Conservation (phyloP, 1,139 yeast genomes). For the Taiozyma sp. region DNA sequence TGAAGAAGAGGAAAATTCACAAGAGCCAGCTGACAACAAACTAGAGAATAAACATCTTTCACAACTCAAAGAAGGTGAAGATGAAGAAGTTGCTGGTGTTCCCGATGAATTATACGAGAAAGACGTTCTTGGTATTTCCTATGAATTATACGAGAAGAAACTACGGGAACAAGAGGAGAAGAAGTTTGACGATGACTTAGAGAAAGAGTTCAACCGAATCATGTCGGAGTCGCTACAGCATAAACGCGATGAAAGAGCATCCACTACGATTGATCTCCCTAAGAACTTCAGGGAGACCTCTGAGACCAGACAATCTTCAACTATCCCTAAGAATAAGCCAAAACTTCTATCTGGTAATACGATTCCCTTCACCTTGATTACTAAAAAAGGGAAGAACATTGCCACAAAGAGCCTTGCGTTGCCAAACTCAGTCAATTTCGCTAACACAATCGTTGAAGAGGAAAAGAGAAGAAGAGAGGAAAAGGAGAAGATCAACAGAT, state of each 20-base stretch:
- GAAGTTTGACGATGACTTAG: slow-evolving; percentile 47
- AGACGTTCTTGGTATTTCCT: slow-evolving; percentile 22
- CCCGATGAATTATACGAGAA: slow-evolving; percentile 32
- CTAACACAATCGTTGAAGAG: slow-evolving; percentile 35
- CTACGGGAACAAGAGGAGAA: slow-evolving; percentile 36
- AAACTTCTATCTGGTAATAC: slow-evolving; percentile 7
- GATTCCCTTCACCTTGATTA: slow-evolving; percentile 48
- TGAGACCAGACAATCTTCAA: background rate
- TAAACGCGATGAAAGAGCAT: slow-evolving; percentile 26
- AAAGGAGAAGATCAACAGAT: slow-evolving; percentile 32
- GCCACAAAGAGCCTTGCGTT: slow-evolving; percentile 40
- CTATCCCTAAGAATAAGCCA: background rate
- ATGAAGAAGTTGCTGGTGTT: slow-evolving; percentile 20
- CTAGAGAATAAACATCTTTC: slow-evolving; percentile 12
- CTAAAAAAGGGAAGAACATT: slow-evolving; percentile 45
- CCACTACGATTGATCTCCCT: slow-evolving; percentile 12
- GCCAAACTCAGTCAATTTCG: slow-evolving; percentile 46
- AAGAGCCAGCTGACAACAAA: slow-evolving; percentile 7
- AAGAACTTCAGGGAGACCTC: slow-evolving; percentile 1
- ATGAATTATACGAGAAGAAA: slow-evolving; percentile 32
- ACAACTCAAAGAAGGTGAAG: slow-evolving; percentile 8
- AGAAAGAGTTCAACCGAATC: slow-evolving; percentile 47
- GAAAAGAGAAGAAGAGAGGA: slow-evolving; percentile 31
- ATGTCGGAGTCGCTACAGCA: slow-evolving; percentile 44
- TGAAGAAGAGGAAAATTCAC: slow-evolving; percentile 1